Evolutionary conservation across 768 basidiomycete genomes (phyloP).

Genomic region (Obba rivulosa): DNA sequence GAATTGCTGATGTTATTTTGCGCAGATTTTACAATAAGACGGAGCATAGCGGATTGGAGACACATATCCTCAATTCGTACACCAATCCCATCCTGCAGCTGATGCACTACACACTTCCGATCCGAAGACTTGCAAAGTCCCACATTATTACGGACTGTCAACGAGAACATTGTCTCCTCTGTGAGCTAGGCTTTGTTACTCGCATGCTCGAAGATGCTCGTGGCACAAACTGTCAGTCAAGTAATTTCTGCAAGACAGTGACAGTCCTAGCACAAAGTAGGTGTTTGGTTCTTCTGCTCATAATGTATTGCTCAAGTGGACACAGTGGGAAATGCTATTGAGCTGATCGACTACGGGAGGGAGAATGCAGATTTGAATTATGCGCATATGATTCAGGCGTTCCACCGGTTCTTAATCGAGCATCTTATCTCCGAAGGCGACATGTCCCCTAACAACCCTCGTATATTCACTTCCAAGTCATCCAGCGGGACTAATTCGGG

Average conservation of each 20-base stretch:
- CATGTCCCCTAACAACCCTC: conserved; percentile 53
- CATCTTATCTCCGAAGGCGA: conserved; percentile 75
- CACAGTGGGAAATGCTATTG: conserved; percentile 70
- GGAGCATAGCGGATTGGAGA: conserved; percentile 85
- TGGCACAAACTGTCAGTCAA: conserved; percentile 93
- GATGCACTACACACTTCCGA: conserved; percentile 78
- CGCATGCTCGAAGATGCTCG: conserved; percentile 94
- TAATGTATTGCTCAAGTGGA: neutral
- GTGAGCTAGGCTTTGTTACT: conserved; percentile 91
- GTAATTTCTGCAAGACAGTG: conserved; percentile 95
- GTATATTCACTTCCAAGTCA: conserved; percentile 29
- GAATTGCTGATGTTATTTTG: neutral
- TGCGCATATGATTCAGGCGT: conserved; percentile 85
- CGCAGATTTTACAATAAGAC: conserved; percentile 92
- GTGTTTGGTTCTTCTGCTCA: conserved; percentile 1
- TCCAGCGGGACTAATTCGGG: conserved; percentile 18
- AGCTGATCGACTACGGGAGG: conserved; percentile 83
- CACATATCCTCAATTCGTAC: conserved; percentile 96
- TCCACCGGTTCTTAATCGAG: conserved; percentile 92
- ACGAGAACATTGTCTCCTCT: conserved; percentile 88
- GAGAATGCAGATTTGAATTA: conserved; percentile 74
- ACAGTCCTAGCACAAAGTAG: conserved; percentile 83
- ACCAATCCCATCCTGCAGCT: conserved; percentile 88
- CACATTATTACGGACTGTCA: conserved; percentile 88
- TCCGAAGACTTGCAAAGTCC: conserved; percentile 80